A percentile compares a stretch with the other conserved stretches of the same genome.
Evolutionary conservation across 805 yeast genomes (phyloP).

Genomic region (Metschnikowia chrysomelidarum): DNA sequence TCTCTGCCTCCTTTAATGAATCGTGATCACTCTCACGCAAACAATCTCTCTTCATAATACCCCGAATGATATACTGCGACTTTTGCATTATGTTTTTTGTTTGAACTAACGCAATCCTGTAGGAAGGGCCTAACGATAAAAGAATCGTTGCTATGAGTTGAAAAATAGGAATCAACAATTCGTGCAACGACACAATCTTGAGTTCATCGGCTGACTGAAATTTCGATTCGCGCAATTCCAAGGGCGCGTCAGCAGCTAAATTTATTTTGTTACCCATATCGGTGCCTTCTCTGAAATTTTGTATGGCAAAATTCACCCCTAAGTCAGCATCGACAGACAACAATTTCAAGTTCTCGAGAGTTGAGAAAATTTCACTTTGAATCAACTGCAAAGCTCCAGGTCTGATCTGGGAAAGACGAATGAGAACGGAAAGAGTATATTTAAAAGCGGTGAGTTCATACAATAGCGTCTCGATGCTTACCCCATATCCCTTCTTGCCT

Average conservation of each 20-base stretch:
- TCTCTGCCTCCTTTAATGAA: conserved; percentile 27
- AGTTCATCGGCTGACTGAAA: background rate
- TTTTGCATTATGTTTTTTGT: conserved; percentile 50
- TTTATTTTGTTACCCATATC: conserved; percentile 28
- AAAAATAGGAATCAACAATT: conserved; percentile 68
- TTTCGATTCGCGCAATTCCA: conserved; percentile 27
- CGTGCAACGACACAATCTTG: conserved; percentile 52
- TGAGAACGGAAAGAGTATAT: conserved; percentile 63
- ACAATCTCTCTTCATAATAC: conserved; percentile 60
- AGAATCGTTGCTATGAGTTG: conserved; percentile 67
- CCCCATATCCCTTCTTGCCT: conserved; percentile 20
- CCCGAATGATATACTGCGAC: conserved; percentile 55
- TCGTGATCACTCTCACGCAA: conserved; percentile 25
- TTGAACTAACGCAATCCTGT: conserved; percentile 53
- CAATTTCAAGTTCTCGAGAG: conserved; percentile 55
- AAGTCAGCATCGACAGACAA: conserved; percentile 74
- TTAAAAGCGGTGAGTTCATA: conserved; percentile 79
- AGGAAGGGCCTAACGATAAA: conserved; percentile 75
- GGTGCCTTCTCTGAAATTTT: conserved; percentile 17
- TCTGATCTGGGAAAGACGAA: conserved; percentile 73
- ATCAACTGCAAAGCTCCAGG: conserved; percentile 74
- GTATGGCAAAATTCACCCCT: conserved; percentile 56
- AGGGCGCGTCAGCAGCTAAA: conserved; percentile 52
- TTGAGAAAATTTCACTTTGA: conserved; percentile 68
- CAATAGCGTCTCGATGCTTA: conserved; percentile 52